A percentile compares a stretch with the other conserved stretches of the same genome.
Evolutionary conservation across 768 basidiomycete species (phyloP).

Genomic region (Cystofilobasidium bisporidii): DNA sequence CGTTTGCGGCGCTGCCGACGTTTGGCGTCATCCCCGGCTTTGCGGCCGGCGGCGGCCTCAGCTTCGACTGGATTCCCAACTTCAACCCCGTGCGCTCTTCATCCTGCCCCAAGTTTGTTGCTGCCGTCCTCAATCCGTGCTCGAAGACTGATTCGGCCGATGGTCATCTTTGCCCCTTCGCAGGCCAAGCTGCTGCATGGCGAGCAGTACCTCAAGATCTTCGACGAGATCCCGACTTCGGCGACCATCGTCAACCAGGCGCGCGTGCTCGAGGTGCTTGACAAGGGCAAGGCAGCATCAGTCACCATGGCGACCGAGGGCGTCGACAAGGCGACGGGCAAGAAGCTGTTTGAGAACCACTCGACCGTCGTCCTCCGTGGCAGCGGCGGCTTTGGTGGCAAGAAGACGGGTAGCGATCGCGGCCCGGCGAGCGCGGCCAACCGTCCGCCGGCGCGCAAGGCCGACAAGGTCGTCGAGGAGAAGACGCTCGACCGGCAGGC

Average conservation of each 20-base stretch:
- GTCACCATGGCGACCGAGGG: conserved; percentile 72
- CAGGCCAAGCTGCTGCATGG: conserved; percentile 96
- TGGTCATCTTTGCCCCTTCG: neutral
- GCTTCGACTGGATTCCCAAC: conserved; percentile 74
- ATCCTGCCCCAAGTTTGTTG: neutral
- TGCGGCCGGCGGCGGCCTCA: conserved; percentile 45
- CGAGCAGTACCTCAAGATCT: conserved; percentile 86
- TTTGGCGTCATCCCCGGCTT: conserved; percentile 95
- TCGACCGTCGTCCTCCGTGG: conserved; percentile 86
- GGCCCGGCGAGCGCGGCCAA: conserved; percentile 79
- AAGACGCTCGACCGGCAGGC: conserved; percentile 73
- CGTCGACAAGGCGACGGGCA: conserved; percentile 64
- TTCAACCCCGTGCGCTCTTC: conserved; percentile 60
- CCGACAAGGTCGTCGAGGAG: conserved; percentile 82
- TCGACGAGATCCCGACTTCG: conserved; percentile 67
- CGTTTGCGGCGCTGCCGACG: conserved; percentile 76
- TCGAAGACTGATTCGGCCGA: no score
- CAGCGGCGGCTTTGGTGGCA: conserved; percentile 91
- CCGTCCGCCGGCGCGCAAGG: conserved; percentile 64
- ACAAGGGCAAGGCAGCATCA: conserved; percentile 77
- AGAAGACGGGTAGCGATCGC: conserved; percentile 73
- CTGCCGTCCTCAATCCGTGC: neutral
- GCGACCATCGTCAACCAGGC: conserved; percentile 67
- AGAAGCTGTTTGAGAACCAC: conserved; percentile 83
- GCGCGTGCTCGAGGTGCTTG: conserved; percentile 49